phyloP scores from a whole-genome alignment of 1,284 basidiomycete genomes.

The Ceratobasidium sp. region DNA sequence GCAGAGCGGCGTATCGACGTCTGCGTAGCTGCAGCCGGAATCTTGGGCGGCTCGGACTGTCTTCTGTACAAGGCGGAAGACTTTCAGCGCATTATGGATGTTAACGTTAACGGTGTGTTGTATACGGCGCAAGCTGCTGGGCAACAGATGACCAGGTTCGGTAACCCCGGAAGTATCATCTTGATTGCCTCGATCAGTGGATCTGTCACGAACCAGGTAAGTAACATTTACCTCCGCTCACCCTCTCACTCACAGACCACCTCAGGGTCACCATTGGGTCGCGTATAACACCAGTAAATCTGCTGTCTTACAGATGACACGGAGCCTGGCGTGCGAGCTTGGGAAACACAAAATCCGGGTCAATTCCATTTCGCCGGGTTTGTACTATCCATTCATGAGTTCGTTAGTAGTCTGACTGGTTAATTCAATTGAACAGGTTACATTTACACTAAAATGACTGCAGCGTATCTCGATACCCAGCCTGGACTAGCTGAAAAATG shows the following conservation, averaged over 20 bases:
- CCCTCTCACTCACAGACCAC: neutral
- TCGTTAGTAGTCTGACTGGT: neutral
- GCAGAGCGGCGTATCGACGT: slow-evolving; percentile 70
- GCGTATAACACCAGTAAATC: slow-evolving; percentile 54
- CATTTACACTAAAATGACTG: slow-evolving; percentile 64
- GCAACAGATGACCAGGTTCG: slow-evolving; percentile 72
- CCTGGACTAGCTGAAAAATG: slow-evolving; percentile 72
- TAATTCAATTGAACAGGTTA: slow-evolving; percentile 13
- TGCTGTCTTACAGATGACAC: slow-evolving; percentile 53
- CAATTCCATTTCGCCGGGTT: slow-evolving; percentile 49
- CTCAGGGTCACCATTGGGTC: slow-evolving; percentile 48
- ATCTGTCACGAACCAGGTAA: slow-evolving; percentile 56
- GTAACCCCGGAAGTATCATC: slow-evolving; percentile 77
- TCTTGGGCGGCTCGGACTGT: slow-evolving; percentile 68
- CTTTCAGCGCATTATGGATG: slow-evolving; percentile 73
- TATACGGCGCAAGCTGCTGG: slow-evolving; percentile 81
- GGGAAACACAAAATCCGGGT: slow-evolving; percentile 51
- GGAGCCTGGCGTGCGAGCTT: slow-evolving; percentile 53
- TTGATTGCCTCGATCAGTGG: slow-evolving; percentile 87
- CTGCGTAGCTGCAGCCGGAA: slow-evolving; percentile 78
- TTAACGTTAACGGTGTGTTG: slow-evolving; percentile 78
- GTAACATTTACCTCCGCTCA: neutral
- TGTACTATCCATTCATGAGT: neutral
- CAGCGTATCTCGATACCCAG: slow-evolving; percentile 71
- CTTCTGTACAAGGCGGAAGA: slow-evolving; percentile 71